Evolutionary conservation across 345 rosid genomes (phyloP).

Genomic region (Crucihimalaya himalaica): DNA sequence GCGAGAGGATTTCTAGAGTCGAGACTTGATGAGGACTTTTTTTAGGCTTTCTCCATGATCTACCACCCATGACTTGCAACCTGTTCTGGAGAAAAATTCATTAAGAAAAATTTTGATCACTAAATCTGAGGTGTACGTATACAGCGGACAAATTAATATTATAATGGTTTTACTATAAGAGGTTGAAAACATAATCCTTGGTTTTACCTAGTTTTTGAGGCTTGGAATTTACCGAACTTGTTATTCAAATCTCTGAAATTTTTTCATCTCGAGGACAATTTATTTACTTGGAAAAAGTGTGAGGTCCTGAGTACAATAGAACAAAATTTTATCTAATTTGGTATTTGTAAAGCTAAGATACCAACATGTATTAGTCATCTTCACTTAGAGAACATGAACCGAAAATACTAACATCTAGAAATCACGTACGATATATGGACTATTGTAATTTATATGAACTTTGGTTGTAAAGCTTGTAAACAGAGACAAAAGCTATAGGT

Average conservation of each 20-base stretch:
- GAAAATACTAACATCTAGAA: not conserved
- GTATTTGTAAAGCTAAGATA: conserved; percentile 12
- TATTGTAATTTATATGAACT: not conserved
- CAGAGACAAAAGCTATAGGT: not conserved
- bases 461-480: not conserved
- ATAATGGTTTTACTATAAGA: not conserved
- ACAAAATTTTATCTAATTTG: not conserved
- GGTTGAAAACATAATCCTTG: conserved; percentile 7
- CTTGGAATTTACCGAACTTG: not conserved
- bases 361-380: conserved; percentile 1
- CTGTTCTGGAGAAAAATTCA: conserved; percentile 52
- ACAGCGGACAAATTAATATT: not conserved
- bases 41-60: conserved; percentile 68
- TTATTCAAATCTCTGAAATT: not conserved
- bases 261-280: conserved; percentile 5
- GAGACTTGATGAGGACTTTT: conserved; percentile 52
- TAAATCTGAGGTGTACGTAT: conserved; percentile 2
- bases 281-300: not conserved
- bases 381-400: not conserved
- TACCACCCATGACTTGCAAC: conserved; percentile 57
- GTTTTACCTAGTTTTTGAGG: not conserved
- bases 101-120: not conserved
- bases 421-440: not conserved
- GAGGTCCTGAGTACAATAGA: not conserved
- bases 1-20: conserved; percentile 68